Conservation (phyloP, 2,329 filamentous ascomycete species). For the Huntiella abstrusa region DNA sequence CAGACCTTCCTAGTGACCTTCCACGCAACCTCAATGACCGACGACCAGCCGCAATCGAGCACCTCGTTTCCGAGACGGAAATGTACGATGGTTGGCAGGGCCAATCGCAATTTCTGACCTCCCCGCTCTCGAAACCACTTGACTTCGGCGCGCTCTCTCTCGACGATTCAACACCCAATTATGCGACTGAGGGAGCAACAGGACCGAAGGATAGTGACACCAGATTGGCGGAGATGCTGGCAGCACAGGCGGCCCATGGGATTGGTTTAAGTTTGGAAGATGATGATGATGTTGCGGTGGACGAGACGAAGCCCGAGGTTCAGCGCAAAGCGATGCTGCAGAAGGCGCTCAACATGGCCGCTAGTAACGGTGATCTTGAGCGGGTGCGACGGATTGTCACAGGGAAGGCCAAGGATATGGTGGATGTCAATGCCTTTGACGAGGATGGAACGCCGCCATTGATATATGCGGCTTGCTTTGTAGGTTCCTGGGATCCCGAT, state of each 20-base stretch:
- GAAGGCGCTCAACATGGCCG: constrained; percentile 80
- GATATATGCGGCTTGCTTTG: constrained; percentile 97
- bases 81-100: constrained; percentile 99
- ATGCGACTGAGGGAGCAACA: constrained; percentile 40
- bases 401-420: constrained; percentile 53
- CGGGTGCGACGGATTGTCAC: constrained; percentile 58
- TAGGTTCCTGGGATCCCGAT: constrained; percentile 23
- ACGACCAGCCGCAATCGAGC: constrained; percentile 42
- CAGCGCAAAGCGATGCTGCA: constrained; percentile 73
- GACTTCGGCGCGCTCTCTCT: constrained; percentile 67
- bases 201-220: constrained; percentile 57
- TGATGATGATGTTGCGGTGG: constrained; percentile 59
- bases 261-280: constrained; percentile 55
- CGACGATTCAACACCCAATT: constrained; percentile 48
- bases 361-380: constrained; percentile 83
- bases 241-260: constrained; percentile 74
- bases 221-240: constrained; percentile 86
- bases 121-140: constrained; percentile 65
- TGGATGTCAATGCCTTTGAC: constrained; percentile 76
- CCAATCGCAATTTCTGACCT: constrained; percentile 86
- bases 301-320: constrained; percentile 51
- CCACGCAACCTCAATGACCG: constrained; percentile 86
- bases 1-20: constrained; percentile 58
- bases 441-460: constrained; percentile 91
- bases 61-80: constrained; percentile 63